Evolutionary conservation across 768 basidiomycete species (phyloP).

Genomic region (Lepiota venenata): DNA sequence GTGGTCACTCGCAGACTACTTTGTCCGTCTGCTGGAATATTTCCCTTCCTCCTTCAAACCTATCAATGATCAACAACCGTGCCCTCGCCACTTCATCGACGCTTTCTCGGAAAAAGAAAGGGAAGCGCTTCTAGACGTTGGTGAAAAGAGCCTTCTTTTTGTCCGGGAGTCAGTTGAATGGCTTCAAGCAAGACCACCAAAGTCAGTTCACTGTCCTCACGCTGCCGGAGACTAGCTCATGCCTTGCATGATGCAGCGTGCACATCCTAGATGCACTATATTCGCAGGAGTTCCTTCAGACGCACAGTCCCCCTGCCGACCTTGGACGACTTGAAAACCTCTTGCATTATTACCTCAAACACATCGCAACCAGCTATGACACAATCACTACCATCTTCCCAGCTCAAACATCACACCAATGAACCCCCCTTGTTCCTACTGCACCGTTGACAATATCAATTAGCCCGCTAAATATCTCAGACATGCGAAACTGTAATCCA

Average conservation of each 20-base stretch:
- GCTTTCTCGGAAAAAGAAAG: conserved; percentile 23
- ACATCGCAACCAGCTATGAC: conserved; percentile 18
- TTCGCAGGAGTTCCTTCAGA: conserved; percentile 16
- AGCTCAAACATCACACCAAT: background rate
- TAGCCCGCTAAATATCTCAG: background rate
- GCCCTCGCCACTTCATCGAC: conserved; percentile 24
- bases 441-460: background rate
- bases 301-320: conserved; percentile 16
- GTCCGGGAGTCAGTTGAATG: conserved; percentile 1
- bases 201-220: background rate
- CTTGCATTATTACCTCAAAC: conserved; percentile 22
- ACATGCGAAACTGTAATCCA: background rate
- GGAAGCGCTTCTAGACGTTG: conserved; percentile 14
- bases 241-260: background rate
- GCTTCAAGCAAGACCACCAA: conserved; percentile 7
- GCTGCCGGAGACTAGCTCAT: background rate
- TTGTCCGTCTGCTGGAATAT: conserved; percentile 39
- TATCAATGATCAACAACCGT: conserved; percentile 4
- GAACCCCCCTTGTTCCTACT: background rate
- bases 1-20: conserved; percentile 28
- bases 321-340: conserved; percentile 15
- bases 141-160: conserved; percentile 1
- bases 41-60: conserved; percentile 22
- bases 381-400: conserved; percentile 10
- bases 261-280: conserved; percentile 11